Conservation (phyloP, 352 stramenopile genomes). For the Thraustochytrium aureum region DNA sequence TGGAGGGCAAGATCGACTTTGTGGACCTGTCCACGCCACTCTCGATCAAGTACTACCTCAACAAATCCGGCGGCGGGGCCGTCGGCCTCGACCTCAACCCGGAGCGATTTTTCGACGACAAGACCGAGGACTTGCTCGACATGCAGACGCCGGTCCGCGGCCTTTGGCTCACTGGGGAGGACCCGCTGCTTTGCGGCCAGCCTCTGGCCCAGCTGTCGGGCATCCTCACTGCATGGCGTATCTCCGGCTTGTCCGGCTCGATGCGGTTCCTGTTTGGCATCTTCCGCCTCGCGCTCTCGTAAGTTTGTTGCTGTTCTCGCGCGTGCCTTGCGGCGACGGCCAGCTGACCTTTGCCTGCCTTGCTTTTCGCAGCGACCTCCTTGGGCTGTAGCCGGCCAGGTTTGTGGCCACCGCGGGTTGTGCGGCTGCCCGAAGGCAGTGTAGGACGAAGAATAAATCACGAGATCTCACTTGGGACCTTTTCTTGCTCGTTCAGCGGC, state of each 20-base stretch:
- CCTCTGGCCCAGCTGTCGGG: constrained; percentile 54
- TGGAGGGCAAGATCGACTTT: constrained; percentile 55
- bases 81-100: constrained; percentile 55
- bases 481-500: too few relatives aligned
- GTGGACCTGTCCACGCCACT: constrained; percentile 54
- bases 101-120: constrained; percentile 31
- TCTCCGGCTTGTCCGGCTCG: constrained; percentile 36
- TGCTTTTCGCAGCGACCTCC: constrained; percentile 32
- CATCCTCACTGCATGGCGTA: constrained; percentile 53
- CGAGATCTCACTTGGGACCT: too few relatives aligned
- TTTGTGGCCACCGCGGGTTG: too few relatives aligned
- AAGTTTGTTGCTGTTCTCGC: too few relatives aligned
- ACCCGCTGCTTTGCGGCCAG: constrained; percentile 53
- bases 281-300: constrained; percentile 24
- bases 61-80: constrained; percentile 48
- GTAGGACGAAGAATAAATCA: too few relatives aligned
- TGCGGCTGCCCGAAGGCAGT: too few relatives aligned
- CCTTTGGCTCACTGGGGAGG: constrained; percentile 55
- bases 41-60: constrained; percentile 56
- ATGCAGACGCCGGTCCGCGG: constrained; percentile 44
- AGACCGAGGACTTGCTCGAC: constrained; percentile 49
- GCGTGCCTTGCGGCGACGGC: too few relatives aligned
- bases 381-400: background rate
- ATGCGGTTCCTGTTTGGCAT: constrained; percentile 31
- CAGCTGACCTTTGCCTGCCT: too few relatives aligned